Conservation (phyloP, 2,329 filamentous ascomycete genomes). For the Monilinia vaccinii-corymbosi region DNA sequence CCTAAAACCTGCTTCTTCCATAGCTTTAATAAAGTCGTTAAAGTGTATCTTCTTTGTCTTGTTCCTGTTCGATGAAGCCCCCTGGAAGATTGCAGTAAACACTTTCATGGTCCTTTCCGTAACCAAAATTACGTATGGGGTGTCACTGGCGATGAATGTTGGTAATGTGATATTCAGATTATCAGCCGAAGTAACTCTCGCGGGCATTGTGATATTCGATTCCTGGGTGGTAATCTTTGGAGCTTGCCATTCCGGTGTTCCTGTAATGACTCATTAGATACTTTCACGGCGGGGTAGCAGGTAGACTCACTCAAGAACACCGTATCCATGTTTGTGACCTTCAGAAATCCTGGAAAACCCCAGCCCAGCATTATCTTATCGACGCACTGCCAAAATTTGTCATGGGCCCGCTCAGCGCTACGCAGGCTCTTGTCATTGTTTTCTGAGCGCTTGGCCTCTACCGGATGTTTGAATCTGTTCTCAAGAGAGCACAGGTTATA, state of each 20-base stretch:
- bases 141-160: not conserved
- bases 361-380: not conserved
- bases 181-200: not conserved
- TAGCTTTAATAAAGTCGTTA: not conserved
- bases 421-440: not conserved
- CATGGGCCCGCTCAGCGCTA: not conserved
- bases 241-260: not conserved
- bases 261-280: not conserved
- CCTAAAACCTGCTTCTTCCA: not conserved
- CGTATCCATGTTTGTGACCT: not conserved
- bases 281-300: not conserved
- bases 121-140: not conserved
- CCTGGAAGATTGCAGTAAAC: not conserved
- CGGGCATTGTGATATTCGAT: not conserved
- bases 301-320: not conserved
- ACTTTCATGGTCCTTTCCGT: not conserved
- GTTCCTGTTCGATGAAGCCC: not conserved
- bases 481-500: not conserved
- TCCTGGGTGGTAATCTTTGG: not conserved
- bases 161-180: not conserved
- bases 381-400: not conserved
- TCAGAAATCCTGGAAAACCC: not conserved
- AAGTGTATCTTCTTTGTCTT: not conserved
- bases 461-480: not conserved
- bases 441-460: not conserved